phyloP scores from a whole-genome alignment of 768 basidiomycete genomes.

The Exsudoporus frostii region DNA sequence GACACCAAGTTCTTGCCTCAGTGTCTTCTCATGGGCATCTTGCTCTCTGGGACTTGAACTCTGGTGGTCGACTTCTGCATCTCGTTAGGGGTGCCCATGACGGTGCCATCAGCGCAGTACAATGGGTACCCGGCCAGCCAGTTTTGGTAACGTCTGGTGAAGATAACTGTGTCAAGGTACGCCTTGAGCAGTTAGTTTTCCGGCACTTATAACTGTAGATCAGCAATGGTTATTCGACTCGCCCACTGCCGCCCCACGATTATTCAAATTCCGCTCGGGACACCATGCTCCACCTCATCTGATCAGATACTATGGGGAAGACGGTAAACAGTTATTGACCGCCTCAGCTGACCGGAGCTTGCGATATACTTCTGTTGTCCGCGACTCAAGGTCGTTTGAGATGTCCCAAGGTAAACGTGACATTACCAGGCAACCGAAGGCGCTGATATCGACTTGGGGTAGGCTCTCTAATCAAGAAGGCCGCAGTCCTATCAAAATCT shows the following conservation, averaged over 20 bases:
- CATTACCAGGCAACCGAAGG: background rate
- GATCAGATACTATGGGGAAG: slow-evolving; percentile 94
- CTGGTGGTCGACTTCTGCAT: slow-evolving; percentile 78
- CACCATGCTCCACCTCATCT: slow-evolving; percentile 89
- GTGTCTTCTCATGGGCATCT: slow-evolving; percentile 85
- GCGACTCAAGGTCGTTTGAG: slow-evolving; percentile 93
- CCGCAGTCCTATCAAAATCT: slow-evolving; percentile 72
- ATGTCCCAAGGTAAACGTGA: slow-evolving; percentile 75
- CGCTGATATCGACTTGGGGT: slow-evolving; percentile 4
- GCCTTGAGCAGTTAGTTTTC: background rate
- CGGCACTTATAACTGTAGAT: slow-evolving; percentile 4
- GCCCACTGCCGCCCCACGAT: slow-evolving; percentile 76
- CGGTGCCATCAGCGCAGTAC: slow-evolving; percentile 71
- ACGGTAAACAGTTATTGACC: slow-evolving; percentile 91
- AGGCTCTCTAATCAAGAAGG: slow-evolving; percentile 85
- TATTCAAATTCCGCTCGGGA: slow-evolving; percentile 90
- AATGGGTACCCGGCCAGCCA: slow-evolving; percentile 94
- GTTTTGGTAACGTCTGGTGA: slow-evolving; percentile 85
- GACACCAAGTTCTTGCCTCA: slow-evolving; percentile 83
- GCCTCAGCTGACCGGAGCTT: slow-evolving; percentile 87
- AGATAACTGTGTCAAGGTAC: slow-evolving; percentile 94
- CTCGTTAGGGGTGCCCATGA: slow-evolving; percentile 89
- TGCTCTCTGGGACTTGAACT: slow-evolving; percentile 89
- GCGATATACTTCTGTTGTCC: slow-evolving; percentile 86
- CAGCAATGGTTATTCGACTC: slow-evolving; percentile 99